These are phyloP conservation scores for Trichoderma harzianum DNA, from an alignment of 2,329 filamentous ascomycete species.

Conservation along the genomic window DNA sequence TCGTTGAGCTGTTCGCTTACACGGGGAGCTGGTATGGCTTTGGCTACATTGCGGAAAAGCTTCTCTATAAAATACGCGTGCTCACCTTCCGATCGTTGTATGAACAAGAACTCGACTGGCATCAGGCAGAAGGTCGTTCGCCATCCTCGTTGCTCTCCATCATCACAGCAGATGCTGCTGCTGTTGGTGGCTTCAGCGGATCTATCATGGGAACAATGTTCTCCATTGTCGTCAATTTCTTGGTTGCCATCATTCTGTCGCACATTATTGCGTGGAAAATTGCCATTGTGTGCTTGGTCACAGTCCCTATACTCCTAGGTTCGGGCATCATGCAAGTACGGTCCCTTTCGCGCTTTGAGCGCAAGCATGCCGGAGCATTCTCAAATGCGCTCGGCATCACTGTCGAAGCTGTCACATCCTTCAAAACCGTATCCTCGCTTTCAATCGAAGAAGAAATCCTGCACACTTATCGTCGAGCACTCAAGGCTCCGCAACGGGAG, in stretches of 20 bases:
- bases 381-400: slow-evolving; percentile 61
- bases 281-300: slow-evolving; percentile 66
- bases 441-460: slow-evolving; percentile 52
- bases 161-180: slow-evolving; percentile 66
- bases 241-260: slow-evolving; percentile 64
- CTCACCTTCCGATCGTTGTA: slow-evolving; percentile 63
- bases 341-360: slow-evolving; percentile 59
- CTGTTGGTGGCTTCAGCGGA: slow-evolving; percentile 65
- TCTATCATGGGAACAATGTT: slow-evolving; percentile 68
- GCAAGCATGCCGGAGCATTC: slow-evolving; percentile 62
- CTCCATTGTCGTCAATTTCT: slow-evolving; percentile 64
- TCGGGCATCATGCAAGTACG: slow-evolving; percentile 67
- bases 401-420: slow-evolving; percentile 63
- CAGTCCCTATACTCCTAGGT: slow-evolving; percentile 65
- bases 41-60: slow-evolving; percentile 54
- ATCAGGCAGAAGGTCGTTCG: slow-evolving; percentile 61
- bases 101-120: slow-evolving; percentile 67
- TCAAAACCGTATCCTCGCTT: slow-evolving; percentile 59
- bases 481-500: slow-evolving; percentile 51
- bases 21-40: slow-evolving; percentile 53
- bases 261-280: slow-evolving; percentile 75
- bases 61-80: slow-evolving; percentile 61
- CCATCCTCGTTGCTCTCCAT: slow-evolving; percentile 61
- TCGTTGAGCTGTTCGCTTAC: slow-evolving; percentile 50
- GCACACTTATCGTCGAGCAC: slow-evolving; percentile 49